phyloP scores from a whole-genome alignment of 768 basidiomycete species.

The Gloeostereum incarnatum region DNA sequence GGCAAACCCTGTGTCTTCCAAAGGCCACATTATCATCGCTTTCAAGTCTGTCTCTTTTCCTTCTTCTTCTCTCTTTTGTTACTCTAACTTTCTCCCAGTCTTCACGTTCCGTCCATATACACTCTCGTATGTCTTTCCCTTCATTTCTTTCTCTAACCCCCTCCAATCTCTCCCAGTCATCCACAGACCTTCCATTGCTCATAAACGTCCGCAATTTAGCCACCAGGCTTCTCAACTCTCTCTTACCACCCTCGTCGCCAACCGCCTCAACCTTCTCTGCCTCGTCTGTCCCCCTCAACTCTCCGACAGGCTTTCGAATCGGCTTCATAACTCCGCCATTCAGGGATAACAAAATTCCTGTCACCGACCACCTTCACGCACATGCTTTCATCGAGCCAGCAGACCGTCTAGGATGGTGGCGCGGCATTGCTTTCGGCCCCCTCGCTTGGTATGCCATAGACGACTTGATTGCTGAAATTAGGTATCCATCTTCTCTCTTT shows the following conservation, averaged over 20 bases:
- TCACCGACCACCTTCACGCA: constrained; percentile 71
- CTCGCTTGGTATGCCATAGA: constrained; percentile 72
- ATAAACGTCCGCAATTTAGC: constrained; percentile 52
- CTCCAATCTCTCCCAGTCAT: constrained; percentile 35
- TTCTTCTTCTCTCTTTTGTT: constrained; percentile 4
- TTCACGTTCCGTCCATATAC: constrained; percentile 75
- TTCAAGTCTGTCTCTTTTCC: constrained; percentile 54
- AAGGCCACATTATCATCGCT: constrained; percentile 61
- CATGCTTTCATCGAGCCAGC: constrained; percentile 64
- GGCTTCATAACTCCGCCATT: constrained; percentile 78
- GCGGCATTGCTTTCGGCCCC: constrained; percentile 55
- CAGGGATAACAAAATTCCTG: constrained; percentile 68
- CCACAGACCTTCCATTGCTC: constrained; percentile 67
- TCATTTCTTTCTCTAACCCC: constrained; percentile 3
- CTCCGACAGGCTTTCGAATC: constrained; percentile 40
- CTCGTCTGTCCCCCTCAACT: constrained; percentile 21
- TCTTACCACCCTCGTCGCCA: constrained; percentile 29
- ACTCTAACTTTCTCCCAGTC: constrained; percentile 27
- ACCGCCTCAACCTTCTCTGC: constrained; percentile 12
- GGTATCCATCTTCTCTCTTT: constrained; percentile 28
- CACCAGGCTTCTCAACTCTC: constrained; percentile 41
- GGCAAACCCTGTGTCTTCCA: constrained; percentile 61
- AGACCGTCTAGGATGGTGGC: constrained; percentile 67
- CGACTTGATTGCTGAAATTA: constrained; percentile 74
- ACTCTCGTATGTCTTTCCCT: constrained; percentile 40